phyloP scores from a whole-genome alignment of 2,329 filamentous ascomycete genomes.

The Trichoderma breve region DNA sequence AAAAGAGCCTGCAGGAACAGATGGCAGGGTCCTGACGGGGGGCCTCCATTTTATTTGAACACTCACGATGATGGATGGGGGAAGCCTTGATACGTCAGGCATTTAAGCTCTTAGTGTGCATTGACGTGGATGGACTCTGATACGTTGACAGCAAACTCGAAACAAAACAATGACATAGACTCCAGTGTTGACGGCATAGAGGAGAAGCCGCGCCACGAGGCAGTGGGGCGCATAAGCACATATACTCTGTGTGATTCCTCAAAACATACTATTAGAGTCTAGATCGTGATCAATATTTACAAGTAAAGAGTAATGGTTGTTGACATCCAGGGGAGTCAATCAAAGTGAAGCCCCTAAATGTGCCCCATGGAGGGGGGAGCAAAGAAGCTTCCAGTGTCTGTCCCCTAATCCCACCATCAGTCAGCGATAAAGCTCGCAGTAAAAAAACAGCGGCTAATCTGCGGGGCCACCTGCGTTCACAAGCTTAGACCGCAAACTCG shows the following conservation, averaged over 20 bases:
- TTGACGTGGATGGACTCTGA: background rate
- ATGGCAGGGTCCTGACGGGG: conserved; percentile 21
- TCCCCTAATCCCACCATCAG: background rate
- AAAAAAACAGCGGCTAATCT: conserved; percentile 7
- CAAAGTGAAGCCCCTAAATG: background rate
- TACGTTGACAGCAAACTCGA: background rate
- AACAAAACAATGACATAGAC: background rate
- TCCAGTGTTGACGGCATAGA: background rate
- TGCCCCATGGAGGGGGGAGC: background rate
- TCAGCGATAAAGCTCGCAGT: background rate
- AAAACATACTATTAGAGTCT: too few species aligned
- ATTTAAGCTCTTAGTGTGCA: background rate
- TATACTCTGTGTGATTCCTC: too few species aligned
- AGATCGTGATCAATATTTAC: background rate
- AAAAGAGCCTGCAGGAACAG: conserved; percentile 51
- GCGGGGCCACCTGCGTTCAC: conserved; percentile 3
- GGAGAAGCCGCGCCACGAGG: background rate
- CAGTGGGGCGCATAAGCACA: background rate
- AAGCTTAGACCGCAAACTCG: conserved; percentile 17
- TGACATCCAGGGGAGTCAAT: background rate
- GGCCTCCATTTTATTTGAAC: background rate
- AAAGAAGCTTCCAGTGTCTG: background rate
- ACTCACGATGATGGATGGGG: background rate
- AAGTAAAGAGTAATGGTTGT: background rate
- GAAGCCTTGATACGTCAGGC: background rate